These are phyloP conservation scores for Botryosphaeria dothidea DNA, from an alignment of 2,329 filamentous ascomycete genomes.

Conservation along the genomic window DNA sequence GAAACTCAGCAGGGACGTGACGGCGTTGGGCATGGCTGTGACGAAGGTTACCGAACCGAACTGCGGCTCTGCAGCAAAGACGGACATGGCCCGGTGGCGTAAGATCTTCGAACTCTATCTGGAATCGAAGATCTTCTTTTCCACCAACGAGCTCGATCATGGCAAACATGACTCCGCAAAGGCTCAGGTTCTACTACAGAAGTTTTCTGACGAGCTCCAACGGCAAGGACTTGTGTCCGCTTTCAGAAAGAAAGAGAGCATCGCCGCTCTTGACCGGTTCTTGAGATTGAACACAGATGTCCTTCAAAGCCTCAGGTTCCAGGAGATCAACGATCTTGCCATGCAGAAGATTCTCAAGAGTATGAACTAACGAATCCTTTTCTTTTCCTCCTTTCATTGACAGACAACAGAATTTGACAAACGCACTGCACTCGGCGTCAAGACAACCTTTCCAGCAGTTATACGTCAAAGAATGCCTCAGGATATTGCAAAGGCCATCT, in stretches of 20 bases:
- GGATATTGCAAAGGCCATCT: conserved; percentile 72
- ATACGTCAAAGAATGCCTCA: conserved; percentile 64
- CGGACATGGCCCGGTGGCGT: conserved; percentile 74
- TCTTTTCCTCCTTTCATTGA: neutral
- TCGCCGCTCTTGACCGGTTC: conserved; percentile 66
- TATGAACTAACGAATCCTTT: conserved; percentile 38
- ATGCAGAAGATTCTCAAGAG: conserved; percentile 85
- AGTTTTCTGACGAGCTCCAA: conserved; percentile 70
- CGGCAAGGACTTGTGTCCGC: conserved; percentile 54
- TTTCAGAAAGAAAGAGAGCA: conserved; percentile 68
- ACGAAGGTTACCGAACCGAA: conserved; percentile 65
- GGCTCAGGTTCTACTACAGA: conserved; percentile 67
- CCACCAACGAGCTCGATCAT: conserved; percentile 69
- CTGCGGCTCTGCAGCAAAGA: conserved; percentile 55
- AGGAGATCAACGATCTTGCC: conserved; percentile 78
- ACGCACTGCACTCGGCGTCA: conserved; percentile 71
- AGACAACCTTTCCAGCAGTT: conserved; percentile 60
- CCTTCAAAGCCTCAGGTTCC: conserved; percentile 79
- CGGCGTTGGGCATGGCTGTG: conserved; percentile 64
- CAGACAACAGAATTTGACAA: conserved; percentile 75
- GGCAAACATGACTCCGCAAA: conserved; percentile 65
- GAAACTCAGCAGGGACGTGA: conserved; percentile 64
- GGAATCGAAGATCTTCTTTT: conserved; percentile 80
- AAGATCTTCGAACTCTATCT: conserved; percentile 80
- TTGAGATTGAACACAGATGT: conserved; percentile 71